Evolutionary conservation across 2,329 filamentous ascomycete species (phyloP), one percentile per base, ranked within the genome.

Genomic region (Tolypocladium endophyticum): DNA sequence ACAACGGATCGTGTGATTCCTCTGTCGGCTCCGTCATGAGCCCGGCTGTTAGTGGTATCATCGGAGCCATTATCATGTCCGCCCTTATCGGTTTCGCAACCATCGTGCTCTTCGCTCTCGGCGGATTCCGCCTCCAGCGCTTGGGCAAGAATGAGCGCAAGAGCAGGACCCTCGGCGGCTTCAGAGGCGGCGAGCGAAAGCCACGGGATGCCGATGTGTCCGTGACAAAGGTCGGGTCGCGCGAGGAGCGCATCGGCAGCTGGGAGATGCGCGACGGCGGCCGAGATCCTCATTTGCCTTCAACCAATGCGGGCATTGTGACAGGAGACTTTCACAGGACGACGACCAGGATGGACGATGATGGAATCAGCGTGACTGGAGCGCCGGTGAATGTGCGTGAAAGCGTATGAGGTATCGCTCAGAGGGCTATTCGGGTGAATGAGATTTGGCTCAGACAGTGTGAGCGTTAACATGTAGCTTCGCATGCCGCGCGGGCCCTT

Each of bases 201-300:
- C 68, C 70, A 0, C 72, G 70, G 3, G 79, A 81, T 58, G 66
- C 69, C 0, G 79, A 81, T 59, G 68, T 81, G 3, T 66, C 70
- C 0, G 69, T 78, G 3, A 71, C 73, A 1, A 71, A 69, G 52
- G 67, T 67, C 8, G 79, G 79, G 0, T 68, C 64, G 5, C 70
- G 71, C 4, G 77, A 80, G 39, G 78, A 78, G 63, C 74, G 79
- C 8, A 66, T 77, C 18, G 79, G 78, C 1, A 81, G 79, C 65
- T 81, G 79, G 79, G 79, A 82, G 63, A 67, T 82, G 57, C 64
- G 67, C 1, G 64, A 66, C 30, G 69, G 67, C 20, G 61, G 61
- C 1, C 64, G 61, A 6, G 66, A 43, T 20, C 55, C 56, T 6
- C 14, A 64, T 2, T 59, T 63, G 20, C 58, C 57, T 8, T 53